A percentile compares a stretch with the other conserved stretches of the same genome.
Conservation (phyloP, 2,329 filamentous ascomycete species). For the Aureobasidium sp. region DNA sequence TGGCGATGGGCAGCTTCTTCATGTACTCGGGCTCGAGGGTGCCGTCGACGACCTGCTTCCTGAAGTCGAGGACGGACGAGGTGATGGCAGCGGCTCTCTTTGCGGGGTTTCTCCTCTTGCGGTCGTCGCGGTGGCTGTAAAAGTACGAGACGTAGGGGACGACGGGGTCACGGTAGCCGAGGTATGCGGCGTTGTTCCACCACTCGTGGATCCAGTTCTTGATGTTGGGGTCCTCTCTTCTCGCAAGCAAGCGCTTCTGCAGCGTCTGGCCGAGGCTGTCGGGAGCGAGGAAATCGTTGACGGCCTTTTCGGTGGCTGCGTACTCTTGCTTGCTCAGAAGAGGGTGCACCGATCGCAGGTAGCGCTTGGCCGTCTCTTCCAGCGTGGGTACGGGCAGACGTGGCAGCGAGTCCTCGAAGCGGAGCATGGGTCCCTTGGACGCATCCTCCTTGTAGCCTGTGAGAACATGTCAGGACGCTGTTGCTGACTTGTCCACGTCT, state of each 20-base stretch:
- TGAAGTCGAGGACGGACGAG: slow-evolving; percentile 82
- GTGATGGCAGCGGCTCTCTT: slow-evolving; percentile 90
- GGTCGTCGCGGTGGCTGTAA: slow-evolving; percentile 95
- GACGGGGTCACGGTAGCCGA: slow-evolving; percentile 87
- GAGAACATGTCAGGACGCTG: background rate
- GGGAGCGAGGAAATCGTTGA: slow-evolving; percentile 81
- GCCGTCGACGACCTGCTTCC: slow-evolving; percentile 75
- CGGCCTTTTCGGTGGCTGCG: slow-evolving; percentile 67
- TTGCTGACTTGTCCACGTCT: background rate
- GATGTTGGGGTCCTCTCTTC: slow-evolving; percentile 66
- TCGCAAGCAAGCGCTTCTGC: slow-evolving; percentile 77
- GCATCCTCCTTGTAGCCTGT: slow-evolving; percentile 71
- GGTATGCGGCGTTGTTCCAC: slow-evolving; percentile 96
- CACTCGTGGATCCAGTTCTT: slow-evolving; percentile 97
- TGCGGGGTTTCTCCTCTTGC: slow-evolving; percentile 73
- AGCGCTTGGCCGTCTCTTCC: slow-evolving; percentile 70
- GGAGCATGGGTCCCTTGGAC: slow-evolving; percentile 70
- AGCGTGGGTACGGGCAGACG: slow-evolving; percentile 70
- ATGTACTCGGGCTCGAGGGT: slow-evolving; percentile 95
- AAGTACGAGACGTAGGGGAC: slow-evolving; percentile 99
- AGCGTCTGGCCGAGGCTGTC: slow-evolving; percentile 73
- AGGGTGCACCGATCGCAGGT: slow-evolving; percentile 70
- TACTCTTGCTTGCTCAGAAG: slow-evolving; percentile 61
- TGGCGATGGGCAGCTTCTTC: slow-evolving; percentile 94
- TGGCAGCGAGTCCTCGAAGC: slow-evolving; percentile 79